phyloP scores from a whole-genome alignment of 73 alveolate genomes.

The Urostyla sp. region DNA sequence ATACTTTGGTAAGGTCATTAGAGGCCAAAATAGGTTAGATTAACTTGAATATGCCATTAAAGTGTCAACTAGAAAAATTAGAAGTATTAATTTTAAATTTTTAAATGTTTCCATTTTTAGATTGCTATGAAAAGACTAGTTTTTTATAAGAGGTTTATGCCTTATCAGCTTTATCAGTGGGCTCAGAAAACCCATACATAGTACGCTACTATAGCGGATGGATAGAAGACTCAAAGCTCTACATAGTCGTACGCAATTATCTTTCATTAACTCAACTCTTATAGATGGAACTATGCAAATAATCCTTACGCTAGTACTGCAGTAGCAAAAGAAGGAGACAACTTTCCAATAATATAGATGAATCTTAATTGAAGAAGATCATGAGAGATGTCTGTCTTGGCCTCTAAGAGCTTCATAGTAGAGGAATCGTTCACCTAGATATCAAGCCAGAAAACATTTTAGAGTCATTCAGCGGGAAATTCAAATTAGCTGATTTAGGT shows the following conservation, averaged over 20 bases:
- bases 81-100: slow-evolving; percentile 29
- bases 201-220: slow-evolving; percentile 86
- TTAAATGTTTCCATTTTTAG: background rate
- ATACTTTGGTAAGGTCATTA: slow-evolving; percentile 80
- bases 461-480: slow-evolving; percentile 77
- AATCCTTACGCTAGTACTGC: slow-evolving; percentile 29
- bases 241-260: slow-evolving; percentile 44
- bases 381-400: slow-evolving; percentile 85
- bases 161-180: slow-evolving; percentile 78
- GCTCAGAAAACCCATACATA: slow-evolving; percentile 76
- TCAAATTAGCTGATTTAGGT: slow-evolving; percentile 96
- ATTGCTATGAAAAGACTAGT: slow-evolving; percentile 20
- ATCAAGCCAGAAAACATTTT: slow-evolving; percentile 96
- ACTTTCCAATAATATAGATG: slow-evolving; percentile 11
- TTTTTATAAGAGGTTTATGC: slow-evolving; percentile 83
- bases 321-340: background rate
- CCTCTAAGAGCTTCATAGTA: slow-evolving; percentile 87
- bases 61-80: slow-evolving; percentile 59
- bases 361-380: slow-evolving; percentile 61
- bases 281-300: slow-evolving; percentile 86
- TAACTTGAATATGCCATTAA: slow-evolving; percentile 82
- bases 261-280: background rate
- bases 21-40: slow-evolving; percentile 80
- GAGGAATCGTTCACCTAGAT: slow-evolving; percentile 95
- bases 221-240: slow-evolving; percentile 75